These are phyloP conservation scores for Trichoderma sp. DNA, from an alignment of 2,329 filamentous ascomycete species.

Conservation along the genomic window DNA sequence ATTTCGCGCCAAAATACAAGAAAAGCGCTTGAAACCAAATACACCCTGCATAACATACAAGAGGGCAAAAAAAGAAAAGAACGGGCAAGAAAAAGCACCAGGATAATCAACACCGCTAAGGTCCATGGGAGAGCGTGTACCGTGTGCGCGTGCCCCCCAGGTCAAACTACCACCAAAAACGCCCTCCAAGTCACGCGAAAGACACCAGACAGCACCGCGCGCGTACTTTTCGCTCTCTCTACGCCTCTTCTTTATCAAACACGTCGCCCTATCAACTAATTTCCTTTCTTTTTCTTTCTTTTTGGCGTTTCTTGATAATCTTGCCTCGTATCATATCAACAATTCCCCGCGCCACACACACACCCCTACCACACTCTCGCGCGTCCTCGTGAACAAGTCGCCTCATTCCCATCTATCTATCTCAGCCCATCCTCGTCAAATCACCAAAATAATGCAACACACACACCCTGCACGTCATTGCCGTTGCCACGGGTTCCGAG, in stretches of 20 bases:
- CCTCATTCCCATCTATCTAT: neutral
- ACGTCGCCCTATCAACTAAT: neutral
- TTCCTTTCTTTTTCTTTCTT: neutral
- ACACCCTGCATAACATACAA: neutral
- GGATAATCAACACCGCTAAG: neutral
- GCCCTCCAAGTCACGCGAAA: constrained; percentile 3
- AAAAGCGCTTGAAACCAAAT: neutral
- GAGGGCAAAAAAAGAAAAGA: neutral
- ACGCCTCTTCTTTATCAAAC: neutral
- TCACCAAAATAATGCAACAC: neutral
- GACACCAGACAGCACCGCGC: neutral
- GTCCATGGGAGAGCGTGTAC: neutral
- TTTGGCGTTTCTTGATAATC: neutral
- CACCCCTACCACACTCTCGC: neutral
- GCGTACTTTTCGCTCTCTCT: neutral
- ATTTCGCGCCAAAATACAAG: neutral
- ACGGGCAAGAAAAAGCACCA: neutral
- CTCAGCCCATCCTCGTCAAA: neutral
- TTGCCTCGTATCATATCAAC: neutral
- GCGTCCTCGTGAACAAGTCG: neutral
- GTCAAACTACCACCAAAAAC: neutral
- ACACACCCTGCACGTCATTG: neutral
- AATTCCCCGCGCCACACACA: neutral
- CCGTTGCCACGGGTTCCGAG: neutral
- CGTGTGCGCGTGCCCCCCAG: constrained; percentile 7